These are phyloP conservation scores for Pyropia yezoensis DNA, from an alignment of 23 red algal species.

Conservation along the genomic window DNA sequence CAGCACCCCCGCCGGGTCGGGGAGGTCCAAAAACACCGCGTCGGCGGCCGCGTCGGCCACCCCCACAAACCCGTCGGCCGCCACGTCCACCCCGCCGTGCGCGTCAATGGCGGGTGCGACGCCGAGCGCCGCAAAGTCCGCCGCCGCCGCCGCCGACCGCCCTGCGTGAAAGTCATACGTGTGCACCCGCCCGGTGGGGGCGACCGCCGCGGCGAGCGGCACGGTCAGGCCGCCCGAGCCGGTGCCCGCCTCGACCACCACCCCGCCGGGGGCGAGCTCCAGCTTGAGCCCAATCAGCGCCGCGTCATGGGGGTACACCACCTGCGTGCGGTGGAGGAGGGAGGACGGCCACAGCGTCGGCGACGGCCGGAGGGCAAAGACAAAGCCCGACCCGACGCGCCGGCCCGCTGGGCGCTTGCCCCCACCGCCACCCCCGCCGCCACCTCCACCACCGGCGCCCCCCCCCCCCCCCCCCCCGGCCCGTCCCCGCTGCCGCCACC, in stretches of 20 bases:
- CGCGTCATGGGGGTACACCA: constrained; percentile 87
- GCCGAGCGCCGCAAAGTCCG: constrained; percentile 18
- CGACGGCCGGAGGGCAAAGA: constrained; percentile 48
- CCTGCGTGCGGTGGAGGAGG: constrained; percentile 82
- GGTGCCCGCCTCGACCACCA: constrained; percentile 81
- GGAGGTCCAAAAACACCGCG: constrained; percentile 87
- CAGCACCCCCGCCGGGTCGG: constrained; percentile 51
- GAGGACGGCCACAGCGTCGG: constrained; percentile 62
- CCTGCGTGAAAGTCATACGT: constrained; percentile 70
- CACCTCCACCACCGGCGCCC: not conserved
- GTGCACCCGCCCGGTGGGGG: constrained; percentile 51
- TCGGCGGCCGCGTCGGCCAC: constrained; percentile 26
- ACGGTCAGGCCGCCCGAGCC: constrained; percentile 61
- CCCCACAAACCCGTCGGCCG: constrained; percentile 29
- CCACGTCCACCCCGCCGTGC: constrained; percentile 32
- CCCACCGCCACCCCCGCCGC: too few relatives aligned
- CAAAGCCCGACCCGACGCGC: constrained; percentile 29
- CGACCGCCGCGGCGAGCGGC: constrained; percentile 62
- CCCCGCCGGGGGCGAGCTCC: constrained; percentile 41
- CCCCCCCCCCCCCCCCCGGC: too few relatives aligned
- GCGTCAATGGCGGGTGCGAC: constrained; percentile 13
- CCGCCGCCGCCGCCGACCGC: constrained; percentile 27
- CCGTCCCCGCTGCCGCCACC: not conserved
- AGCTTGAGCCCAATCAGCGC: constrained; percentile 51
- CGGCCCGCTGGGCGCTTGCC: not conserved